Evolutionary conservation across 108 stramenopile species (phyloP).

Genomic region (Cyclostephanos tholiformis): DNA sequence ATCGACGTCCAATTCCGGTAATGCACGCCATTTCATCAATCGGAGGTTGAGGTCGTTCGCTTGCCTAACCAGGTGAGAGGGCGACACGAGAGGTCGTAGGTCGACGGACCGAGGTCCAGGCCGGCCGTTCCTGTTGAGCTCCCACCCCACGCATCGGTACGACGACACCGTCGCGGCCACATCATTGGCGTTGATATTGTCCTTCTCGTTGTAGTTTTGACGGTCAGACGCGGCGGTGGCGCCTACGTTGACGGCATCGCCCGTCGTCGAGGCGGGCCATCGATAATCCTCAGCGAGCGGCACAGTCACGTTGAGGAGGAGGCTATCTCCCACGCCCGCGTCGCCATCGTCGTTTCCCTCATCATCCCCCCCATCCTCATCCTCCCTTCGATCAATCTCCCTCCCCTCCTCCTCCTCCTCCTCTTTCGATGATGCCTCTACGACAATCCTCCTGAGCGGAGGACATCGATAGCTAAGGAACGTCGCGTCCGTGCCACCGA

Average conservation of each 20-base stretch:
- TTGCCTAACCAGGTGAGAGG: conserved; percentile 82
- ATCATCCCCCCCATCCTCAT: conserved; percentile 15
- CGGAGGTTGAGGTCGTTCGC: conserved; percentile 95
- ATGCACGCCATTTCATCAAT: conserved; percentile 98
- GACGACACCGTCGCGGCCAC: background rate
- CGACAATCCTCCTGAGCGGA: conserved; percentile 51
- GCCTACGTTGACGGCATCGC: background rate
- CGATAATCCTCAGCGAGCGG: conserved; percentile 60
- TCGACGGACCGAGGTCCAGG: conserved; percentile 83
- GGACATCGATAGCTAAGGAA: conserved; percentile 69
- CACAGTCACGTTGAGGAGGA: conserved; percentile 57
- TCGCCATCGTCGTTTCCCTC: conserved; percentile 20
- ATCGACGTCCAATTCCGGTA: conserved; percentile 90
- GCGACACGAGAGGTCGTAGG: conserved; percentile 74
- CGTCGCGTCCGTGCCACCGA: conserved; percentile 56
- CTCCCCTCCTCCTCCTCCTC: conserved; percentile 12
- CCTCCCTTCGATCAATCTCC: conserved; percentile 10
- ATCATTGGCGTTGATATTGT: conserved; percentile 10
- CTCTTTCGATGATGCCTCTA: background rate
- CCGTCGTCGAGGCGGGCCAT: conserved; percentile 29
- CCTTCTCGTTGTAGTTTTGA: no score
- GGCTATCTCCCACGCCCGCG: conserved; percentile 42
- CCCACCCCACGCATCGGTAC: conserved; percentile 81
- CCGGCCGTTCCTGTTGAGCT: conserved; percentile 74
- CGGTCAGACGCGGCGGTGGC: background rate